Evolutionary conservation across 2,329 filamentous ascomycete species (phyloP), one percentile per base, ranked within the genome.

Genomic region (Colletotrichum paranaense): DNA sequence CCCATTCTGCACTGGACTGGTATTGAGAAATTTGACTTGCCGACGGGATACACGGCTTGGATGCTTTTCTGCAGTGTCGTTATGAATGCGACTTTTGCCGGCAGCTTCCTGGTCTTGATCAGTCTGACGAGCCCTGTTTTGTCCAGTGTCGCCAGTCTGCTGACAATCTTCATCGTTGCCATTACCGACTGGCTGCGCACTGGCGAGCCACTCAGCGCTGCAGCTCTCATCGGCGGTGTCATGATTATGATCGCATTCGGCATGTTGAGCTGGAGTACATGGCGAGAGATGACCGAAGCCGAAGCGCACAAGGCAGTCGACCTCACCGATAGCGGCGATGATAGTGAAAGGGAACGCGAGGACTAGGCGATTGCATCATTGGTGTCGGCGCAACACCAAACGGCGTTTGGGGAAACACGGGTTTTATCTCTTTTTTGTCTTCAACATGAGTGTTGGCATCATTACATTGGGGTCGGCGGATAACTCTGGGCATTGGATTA

Each of bases 111-210:
- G 8, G 93, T 98, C 42, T 89, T 99, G 66, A 98, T 99, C 79
- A 95, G 92, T 19, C 88, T 99, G 32, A 99, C 97, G 0, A 96
- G 93, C 22, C 97, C 97, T 0, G 97, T 99, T 3, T 87, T 99
- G 5, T 96, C 93, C 71, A 97, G 94, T 22, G 97, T 99, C 12
- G 97, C 97, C 1, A 95, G 96, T 2, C 89, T 99, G 35, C 87
- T 99, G 59, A 99, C 97, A 26, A 99, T 99, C 76, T 98, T 99
- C 87, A 91, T 98, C 74, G 97, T 99, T 7, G 97, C 96, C 1
- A 86, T 98, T 35, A 94, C 94, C 68, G 97, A 99, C 83, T 97
- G 97, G 91, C 81, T 95, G 69, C 87, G 95, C 56, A 97, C 94
- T 0, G 94, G 96, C 62, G 88, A 93, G 77, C 90, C 93, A 0